Evolutionary conservation across 2,329 filamentous ascomycete species (phyloP).

Genomic region (Grosmannia serpens): DNA sequence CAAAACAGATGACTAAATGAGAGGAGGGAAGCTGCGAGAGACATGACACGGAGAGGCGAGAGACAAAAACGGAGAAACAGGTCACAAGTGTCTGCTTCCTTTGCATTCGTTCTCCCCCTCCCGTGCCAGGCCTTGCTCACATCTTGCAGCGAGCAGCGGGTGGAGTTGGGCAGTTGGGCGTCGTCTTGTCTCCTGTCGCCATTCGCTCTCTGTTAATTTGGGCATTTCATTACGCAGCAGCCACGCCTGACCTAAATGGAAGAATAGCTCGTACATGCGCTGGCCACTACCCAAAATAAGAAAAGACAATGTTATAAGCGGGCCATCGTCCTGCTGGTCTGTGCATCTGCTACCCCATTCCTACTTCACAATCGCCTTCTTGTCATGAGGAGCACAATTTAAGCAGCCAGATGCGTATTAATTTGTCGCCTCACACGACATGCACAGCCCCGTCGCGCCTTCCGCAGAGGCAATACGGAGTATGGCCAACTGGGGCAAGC

Average conservation of each 20-base stretch:
- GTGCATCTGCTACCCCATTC: not conserved
- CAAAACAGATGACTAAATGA: not conserved
- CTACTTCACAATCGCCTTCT: not conserved
- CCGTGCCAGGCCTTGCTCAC: slow-evolving; percentile 1
- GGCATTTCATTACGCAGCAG: slow-evolving; percentile 4
- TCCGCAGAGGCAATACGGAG: not conserved
- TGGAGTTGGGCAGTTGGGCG: slow-evolving; percentile 2
- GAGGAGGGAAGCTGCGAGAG: not conserved
- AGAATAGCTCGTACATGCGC: not conserved
- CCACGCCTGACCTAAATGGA: slow-evolving; percentile 1
- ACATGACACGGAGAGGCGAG: slow-evolving; percentile 2
- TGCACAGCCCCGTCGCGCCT: not conserved
- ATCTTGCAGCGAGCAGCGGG: slow-evolving; percentile 3
- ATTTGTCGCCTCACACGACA: not conserved
- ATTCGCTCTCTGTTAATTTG: slow-evolving; percentile 1
- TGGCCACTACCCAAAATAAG: not conserved
- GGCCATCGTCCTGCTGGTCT: not conserved
- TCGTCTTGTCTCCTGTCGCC: not conserved
- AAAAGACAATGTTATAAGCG: too few relatives aligned
- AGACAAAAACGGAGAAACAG: slow-evolving; percentile 5
- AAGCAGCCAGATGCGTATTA: not conserved
- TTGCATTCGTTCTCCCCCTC: slow-evolving; percentile 2
- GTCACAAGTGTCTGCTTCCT: slow-evolving; percentile 1
- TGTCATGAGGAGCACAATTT: not conserved
- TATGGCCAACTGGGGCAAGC: not conserved